phyloP scores from a whole-genome alignment of 257 asterid species.

The Scutellaria barbata region DNA sequence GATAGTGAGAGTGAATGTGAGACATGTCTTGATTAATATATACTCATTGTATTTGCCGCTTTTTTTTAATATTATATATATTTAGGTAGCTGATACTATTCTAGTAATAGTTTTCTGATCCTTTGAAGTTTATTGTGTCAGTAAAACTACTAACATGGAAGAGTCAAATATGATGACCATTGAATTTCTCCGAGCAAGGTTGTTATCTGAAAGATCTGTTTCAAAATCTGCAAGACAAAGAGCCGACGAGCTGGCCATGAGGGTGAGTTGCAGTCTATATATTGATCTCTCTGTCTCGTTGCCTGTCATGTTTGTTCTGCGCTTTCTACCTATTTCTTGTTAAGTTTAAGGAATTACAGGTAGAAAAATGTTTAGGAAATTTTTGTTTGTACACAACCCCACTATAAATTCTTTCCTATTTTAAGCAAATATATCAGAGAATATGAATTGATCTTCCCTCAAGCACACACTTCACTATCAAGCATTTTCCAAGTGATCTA shows the following conservation, averaged over 20 bases:
- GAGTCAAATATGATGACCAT: conserved; percentile 75
- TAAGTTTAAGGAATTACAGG: background rate
- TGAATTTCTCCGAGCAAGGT: conserved; percentile 83
- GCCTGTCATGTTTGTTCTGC: background rate
- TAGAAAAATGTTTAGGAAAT: background rate
- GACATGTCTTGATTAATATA: background rate
- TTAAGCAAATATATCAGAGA: too few relatives aligned
- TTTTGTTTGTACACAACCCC: too few relatives aligned
- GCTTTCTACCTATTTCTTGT: background rate
- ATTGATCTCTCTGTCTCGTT: conserved; percentile 23
- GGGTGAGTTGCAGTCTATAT: conserved; percentile 57
- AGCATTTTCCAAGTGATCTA: background rate
- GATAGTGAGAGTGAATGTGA: conserved; percentile 2
- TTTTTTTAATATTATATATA: too few relatives aligned
- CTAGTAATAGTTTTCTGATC: conserved; percentile 31
- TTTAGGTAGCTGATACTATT: conserved; percentile 28
- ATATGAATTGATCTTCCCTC: background rate
- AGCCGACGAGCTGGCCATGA: conserved; percentile 85
- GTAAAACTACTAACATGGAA: conserved; percentile 58
- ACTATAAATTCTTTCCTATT: too few relatives aligned
- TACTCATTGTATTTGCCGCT: background rate
- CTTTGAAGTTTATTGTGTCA: conserved; percentile 39
- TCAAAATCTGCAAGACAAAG: conserved; percentile 79
- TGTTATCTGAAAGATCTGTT: conserved; percentile 89
- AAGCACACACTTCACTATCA: background rate